Evolutionary conservation across 306 rosid genomes (phyloP), one percentile per base, ranked within the genome.

Genomic region (Vigna unguiculata): DNA sequence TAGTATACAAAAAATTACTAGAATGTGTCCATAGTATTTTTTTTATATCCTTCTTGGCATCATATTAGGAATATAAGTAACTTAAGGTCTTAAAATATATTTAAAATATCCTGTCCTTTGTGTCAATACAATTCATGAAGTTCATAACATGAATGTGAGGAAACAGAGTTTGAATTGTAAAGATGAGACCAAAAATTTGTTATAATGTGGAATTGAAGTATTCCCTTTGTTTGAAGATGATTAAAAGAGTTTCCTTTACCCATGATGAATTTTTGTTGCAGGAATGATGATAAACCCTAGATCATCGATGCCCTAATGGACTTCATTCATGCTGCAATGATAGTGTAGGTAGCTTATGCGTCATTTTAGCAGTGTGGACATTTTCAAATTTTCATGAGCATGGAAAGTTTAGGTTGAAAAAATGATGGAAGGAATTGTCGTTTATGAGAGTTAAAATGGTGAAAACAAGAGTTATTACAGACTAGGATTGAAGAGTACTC

Each of bases 381-480:
- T 28, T 59, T 59, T 78, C 10, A 70, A 38, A n/a, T 21, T 78
- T 71, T 71, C 36, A 79, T 61, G 52, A 61, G 45, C 34, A 11
- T 78, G 7, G 63, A 78, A 47, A 46, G 72, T 53, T 69, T 32
- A 53, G 21, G 76, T 6, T 36, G 77, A 59, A 68, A 78, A 59
- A 68, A 78, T 78, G 43, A 71, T 63, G 69, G 21, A 55, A 47
- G 25, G 57, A 15, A 49, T 49, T 71, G 77, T 52, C 72, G 77
- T 71, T 51, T 61, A 40, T 79, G 77, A 38, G 25, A 59, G 80
- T 53, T 61, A 71, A 81, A 78, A 52, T 8, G 66, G 53, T 80
- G 22, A 34, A 80, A 62, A 17, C 15, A 38, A 54, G 51, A 59
- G 61, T 24, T 62, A 75, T 78, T 78, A 28, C 32, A 68, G 69